Evolutionary conservation across 2,329 filamentous ascomycete species (phyloP).

Genomic region (Calonectria hongkongensis): DNA sequence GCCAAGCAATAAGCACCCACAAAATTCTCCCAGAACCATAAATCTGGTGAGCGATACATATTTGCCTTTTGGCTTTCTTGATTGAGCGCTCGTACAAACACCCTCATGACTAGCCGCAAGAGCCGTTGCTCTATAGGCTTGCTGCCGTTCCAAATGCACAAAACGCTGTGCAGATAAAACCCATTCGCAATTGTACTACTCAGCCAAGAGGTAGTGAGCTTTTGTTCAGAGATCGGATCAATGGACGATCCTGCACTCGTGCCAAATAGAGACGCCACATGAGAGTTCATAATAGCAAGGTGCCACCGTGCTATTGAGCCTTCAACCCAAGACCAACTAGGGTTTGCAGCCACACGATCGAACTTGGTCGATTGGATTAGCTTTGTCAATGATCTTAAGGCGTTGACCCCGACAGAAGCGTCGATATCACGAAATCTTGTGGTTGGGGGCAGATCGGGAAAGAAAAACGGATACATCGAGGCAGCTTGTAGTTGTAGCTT

Average conservation of each 20-base stretch:
- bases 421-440: not conserved
- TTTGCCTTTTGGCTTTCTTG: too few species aligned
- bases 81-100: not conserved
- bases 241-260: not conserved
- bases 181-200: not conserved
- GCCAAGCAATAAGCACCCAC: not conserved
- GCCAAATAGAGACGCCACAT: not conserved
- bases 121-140: not conserved
- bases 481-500: not conserved
- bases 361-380: not conserved
- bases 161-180: not conserved
- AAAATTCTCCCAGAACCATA: constrained; percentile 3
- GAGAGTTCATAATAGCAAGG: not conserved
- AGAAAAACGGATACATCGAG: constrained; percentile 5
- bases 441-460: not conserved
- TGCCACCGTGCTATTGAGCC: not conserved
- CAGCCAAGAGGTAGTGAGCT: not conserved
- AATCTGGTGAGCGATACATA: not conserved
- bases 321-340: not conserved
- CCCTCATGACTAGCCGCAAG: not conserved
- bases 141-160: not conserved
- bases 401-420: not conserved
- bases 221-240: constrained; percentile 1
- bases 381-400: not conserved
- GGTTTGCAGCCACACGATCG: not conserved